Evolutionary conservation across 2,329 filamentous ascomycete genomes (phyloP), one percentile per base, ranked within the genome.

Genomic region (Hypoxylon sp.): DNA sequence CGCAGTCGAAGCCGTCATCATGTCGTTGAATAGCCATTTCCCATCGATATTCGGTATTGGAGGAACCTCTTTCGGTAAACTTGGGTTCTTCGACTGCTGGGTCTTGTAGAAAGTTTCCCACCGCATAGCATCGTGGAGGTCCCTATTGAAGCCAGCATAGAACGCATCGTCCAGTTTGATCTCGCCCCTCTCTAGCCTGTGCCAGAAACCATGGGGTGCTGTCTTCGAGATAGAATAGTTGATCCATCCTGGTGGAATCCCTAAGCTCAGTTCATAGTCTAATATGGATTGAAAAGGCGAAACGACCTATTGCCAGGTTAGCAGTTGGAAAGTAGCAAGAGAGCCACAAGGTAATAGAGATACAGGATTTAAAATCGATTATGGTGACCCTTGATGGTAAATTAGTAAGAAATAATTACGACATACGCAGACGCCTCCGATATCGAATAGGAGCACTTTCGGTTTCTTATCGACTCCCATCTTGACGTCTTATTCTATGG

Each of bases 341-440:
- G n/a, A 4, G 1, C 2, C 4, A 9, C 7, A 30, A 21, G 25
- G 5, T 29, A 54, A 29, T 9, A n/a, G 1, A 9, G 4, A 12
- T 8, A n/a, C 25, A 14, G 11, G 8, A 7, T n/a, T 46, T 2
- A 27, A 8, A 27, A 23, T 27, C 11, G 8, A 9, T 11, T 19
- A 41, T 3, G 3, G 8, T 21, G 37, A 9, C 37, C 3, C 11
- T 19, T 2, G 6, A 21, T 19, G 21, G 16, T 19, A 21, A 21
- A 16, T 41, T 19, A 8, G n/a, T 46, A 19, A 41, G 19, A 53
- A n/a, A 30, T 34, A 45, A 5, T n/a, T 23, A 5, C 12, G 12
- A 89, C 93, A 84, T 90, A 97, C 95, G 85, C 93, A 96, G 72
- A 99, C 96, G 67, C 96, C 96, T 39, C 96, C 96, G 72, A 99